Evolutionary conservation across 345 rosid genomes (phyloP).

Genomic region (Syzygium oleosum): DNA sequence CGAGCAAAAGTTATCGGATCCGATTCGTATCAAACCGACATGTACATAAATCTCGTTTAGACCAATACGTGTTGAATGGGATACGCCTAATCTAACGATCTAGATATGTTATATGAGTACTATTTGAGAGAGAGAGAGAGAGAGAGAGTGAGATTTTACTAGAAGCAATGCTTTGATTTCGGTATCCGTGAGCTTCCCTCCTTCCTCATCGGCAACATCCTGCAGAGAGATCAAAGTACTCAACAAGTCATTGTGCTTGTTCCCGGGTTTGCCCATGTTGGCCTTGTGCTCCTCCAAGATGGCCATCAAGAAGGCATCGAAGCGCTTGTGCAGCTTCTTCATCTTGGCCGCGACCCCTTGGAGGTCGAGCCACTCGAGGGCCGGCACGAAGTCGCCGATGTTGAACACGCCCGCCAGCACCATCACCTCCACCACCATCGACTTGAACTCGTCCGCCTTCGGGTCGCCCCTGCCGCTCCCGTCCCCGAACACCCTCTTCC

Average conservation of each 20-base stretch:
- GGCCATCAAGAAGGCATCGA: conserved; percentile 50
- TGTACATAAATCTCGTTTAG: too few relatives aligned
- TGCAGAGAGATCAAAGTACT: conserved; percentile 53
- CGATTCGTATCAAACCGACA: neutral
- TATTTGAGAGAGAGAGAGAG: neutral
- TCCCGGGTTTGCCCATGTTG: conserved; percentile 4
- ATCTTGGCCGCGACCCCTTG: conserved; percentile 79
- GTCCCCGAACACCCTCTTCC: conserved; percentile 55
- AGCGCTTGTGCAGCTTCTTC: conserved; percentile 76
- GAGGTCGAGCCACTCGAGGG: conserved; percentile 72
- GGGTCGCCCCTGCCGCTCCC: conserved; percentile 39
- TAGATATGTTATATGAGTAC: neutral
- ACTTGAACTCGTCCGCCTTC: conserved; percentile 76
- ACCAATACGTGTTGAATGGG: neutral
- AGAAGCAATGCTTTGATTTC: conserved; percentile 81
- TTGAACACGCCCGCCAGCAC: conserved; percentile 74
- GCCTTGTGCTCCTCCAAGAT: conserved; percentile 59
- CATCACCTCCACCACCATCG: conserved; percentile 90
- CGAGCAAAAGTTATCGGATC: neutral
- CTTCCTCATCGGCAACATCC: conserved; percentile 38
- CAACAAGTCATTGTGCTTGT: conserved; percentile 36
- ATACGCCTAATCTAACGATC: neutral
- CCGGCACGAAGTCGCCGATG: conserved; percentile 78
- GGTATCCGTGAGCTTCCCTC: conserved; percentile 53
- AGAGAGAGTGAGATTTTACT: conserved; percentile 19